Percentiles rank a stretch among this genome's conserved stretches.
Evolutionary conservation across 768 basidiomycete species (phyloP).

Genomic region (Russula brevipes): DNA sequence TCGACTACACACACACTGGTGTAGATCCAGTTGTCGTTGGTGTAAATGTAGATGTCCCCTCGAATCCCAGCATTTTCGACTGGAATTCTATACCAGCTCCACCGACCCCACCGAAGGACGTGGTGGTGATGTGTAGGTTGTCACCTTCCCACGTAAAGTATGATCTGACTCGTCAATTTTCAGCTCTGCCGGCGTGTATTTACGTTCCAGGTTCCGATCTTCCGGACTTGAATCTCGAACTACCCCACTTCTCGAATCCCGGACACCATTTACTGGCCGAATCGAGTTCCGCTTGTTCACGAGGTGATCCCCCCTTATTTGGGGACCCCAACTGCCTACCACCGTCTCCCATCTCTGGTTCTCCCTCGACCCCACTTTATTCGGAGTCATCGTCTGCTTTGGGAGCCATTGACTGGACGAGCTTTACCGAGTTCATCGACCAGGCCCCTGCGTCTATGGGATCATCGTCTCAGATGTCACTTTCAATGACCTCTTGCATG

Average conservation of each 20-base stretch:
- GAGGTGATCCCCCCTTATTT: background rate
- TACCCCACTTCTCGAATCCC: background rate
- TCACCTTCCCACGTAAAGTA: background rate
- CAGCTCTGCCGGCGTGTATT: background rate
- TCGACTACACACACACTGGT: no score
- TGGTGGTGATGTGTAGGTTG: background rate
- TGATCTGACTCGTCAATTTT: background rate
- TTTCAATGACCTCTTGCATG: background rate
- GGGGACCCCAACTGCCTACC: background rate
- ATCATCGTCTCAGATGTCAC: background rate
- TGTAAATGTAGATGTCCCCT: background rate
- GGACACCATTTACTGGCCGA: background rate
- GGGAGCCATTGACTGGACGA: background rate
- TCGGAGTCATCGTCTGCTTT: background rate
- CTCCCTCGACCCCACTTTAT: background rate
- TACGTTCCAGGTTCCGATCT: conserved; percentile 8
- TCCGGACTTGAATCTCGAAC: background rate
- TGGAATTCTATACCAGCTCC: conserved; percentile 1
- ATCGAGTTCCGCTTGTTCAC: background rate
- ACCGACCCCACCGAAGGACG: fast-evolving
- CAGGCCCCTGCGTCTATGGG: background rate
- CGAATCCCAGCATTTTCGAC: background rate
- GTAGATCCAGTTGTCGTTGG: background rate
- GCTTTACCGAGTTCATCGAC: background rate
- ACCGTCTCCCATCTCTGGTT: background rate